Evolutionary conservation across 1,284 basidiomycete genomes (phyloP).

Genomic region (Peniophora sp.): DNA sequence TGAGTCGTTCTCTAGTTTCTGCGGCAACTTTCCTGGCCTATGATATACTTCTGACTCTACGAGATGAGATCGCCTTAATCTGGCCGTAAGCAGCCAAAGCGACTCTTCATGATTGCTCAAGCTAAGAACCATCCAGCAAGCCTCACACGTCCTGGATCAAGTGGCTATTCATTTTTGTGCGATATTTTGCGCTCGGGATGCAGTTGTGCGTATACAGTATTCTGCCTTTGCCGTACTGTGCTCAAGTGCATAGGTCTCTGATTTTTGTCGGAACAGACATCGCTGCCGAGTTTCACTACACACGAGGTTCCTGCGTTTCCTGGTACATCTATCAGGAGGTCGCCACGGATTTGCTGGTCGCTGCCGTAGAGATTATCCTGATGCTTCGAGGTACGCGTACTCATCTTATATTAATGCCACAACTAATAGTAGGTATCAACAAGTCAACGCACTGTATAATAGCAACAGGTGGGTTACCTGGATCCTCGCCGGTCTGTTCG

Average conservation of each 20-base stretch:
- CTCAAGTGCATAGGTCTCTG: background rate
- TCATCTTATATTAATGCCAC: background rate
- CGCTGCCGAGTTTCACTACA: constrained; percentile 7
- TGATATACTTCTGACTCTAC: constrained; percentile 32
- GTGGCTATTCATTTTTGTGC: constrained; percentile 13
- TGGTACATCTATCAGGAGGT: constrained; percentile 25
- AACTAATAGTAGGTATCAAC: background rate
- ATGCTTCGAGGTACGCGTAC: constrained; percentile 21
- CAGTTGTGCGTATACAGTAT: constrained; percentile 7
- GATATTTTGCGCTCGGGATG: constrained; percentile 12
- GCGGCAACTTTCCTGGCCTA: constrained; percentile 30
- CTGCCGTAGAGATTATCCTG: constrained; percentile 22
- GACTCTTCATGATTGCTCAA: too few relatives aligned
- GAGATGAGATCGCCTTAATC: constrained; percentile 25
- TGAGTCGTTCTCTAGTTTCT: constrained; percentile 21
- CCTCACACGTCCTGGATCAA: constrained; percentile 9
- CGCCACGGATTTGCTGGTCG: constrained; percentile 21
- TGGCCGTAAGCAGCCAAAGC: constrained; percentile 15
- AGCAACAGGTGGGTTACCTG: constrained; percentile 12
- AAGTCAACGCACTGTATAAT: constrained; percentile 25
- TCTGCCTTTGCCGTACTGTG: background rate
- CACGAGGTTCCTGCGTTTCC: constrained; percentile 13
- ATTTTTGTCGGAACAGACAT: constrained; percentile 8
- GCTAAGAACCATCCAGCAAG: constrained; percentile 5
- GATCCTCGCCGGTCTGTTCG: constrained; percentile 16